Evolutionary conservation across 75 land plant genomes (phyloP), one percentile per base, ranked within the genome.

Genomic region (Picea sitchensis): DNA sequence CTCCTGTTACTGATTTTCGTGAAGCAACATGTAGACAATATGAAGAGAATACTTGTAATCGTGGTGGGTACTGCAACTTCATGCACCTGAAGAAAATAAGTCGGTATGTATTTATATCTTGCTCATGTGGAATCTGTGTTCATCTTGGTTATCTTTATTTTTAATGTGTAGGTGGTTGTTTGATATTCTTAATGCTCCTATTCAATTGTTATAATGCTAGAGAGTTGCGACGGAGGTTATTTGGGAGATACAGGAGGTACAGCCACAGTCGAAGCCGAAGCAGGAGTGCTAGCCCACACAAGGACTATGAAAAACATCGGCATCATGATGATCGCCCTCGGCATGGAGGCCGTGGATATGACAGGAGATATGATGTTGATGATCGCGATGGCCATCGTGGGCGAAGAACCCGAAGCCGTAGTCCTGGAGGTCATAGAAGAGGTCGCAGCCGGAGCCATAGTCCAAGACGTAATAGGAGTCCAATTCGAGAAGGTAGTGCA

Each of bases 1-100:
- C 88, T 56, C 89, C 89, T 20, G 89, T 87, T 4, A 87, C 89
- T 3, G 89, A 87, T 72, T 87, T 87, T 57, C 88, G 89, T 14
- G 89, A 87, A 86, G 89, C 89, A 41, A 87, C 89, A 59, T 87
- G 89, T 62, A 81, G 89, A 54, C 89, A 87, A 79, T 87, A 86
- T 82, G 89, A 87, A 59, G 89, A 86, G 77, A 87, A 87, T 76
- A 87, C 88, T n/a, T 87, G 89, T 75, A 87, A 87, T 75, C 84
- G 89, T 47, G 89, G 89, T 38, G 89, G 89, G 17, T 87, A 87
- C 75, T 87, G 89, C 82, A 87, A 87, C 56, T 87, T 87, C 75
- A 87, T 87, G 89, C 89, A 87, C 79, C 59, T 87, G 77, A 86
- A 85, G 88, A 86, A 85, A 59, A 87, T 76, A n/a, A 75, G 85